Base-by-base conservation (phyloP, 352 stramenopile species). In the Elongisporangium senticosum region DNA sequence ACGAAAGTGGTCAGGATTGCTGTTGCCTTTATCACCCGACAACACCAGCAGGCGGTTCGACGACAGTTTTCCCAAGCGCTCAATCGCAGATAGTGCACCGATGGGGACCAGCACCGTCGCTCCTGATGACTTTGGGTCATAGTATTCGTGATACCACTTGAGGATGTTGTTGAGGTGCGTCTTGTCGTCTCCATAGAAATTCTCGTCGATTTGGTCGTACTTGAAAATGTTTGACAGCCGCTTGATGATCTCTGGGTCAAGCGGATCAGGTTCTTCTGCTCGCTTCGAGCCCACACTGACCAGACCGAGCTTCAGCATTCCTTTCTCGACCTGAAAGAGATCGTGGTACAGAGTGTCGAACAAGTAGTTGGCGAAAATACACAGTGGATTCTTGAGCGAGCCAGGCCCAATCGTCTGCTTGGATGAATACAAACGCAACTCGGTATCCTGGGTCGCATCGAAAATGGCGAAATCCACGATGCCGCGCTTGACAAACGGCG, bases 271-370 rank as follows among this genome's bases (percentile, higher is more conserved):
- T 47, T 95, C 82, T 14, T 84, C 68, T 3, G 65, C 54, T 2
- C 67, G 72, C 43, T 81, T 89, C 13, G 85, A 93, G 20, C 85
- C 85, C 26, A 97, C 89, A 61, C 85, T 96, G 21, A 96, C 87
- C 1, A 97, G 74, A 0, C 92, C 93, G 68, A 98, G 85, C 64
- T 97, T 97, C 15, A 98, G 62, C 2, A 87, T 61, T 7, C 89
- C 88, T 11, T 71, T 53, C 19, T 96, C 80, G 15, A 98, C 83
- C 63, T 96, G 87, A 55, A 97, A 96, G 8, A 96, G 72, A 37
- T 97, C 89, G 61, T 96, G 85, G 52, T 89, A 88, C 14, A 98
- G 74, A n/a, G 93, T 98, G 67, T 98, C 91, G 51, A 98, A 98
- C 14, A 98, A 72, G 67, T 98, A 98, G 67, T 98, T 98, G 49